These are phyloP conservation scores for Capsicum chinense DNA, from an alignment of 257 asterid genomes.

Conservation along the genomic window DNA sequence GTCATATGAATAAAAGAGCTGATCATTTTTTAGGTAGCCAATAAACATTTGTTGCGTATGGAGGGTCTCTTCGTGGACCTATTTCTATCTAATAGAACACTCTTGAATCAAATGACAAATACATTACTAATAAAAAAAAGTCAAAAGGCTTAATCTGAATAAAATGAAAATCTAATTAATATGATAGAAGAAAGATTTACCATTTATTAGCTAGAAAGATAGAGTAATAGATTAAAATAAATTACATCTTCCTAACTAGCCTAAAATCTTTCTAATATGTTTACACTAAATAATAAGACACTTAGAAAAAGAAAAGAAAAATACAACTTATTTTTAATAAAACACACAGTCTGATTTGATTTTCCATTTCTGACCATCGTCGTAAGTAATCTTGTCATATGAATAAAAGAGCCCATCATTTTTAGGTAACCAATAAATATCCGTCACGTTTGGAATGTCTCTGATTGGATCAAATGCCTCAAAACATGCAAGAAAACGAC, in stretches of 20 bases:
- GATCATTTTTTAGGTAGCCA: not conserved
- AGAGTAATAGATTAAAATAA: not conserved
- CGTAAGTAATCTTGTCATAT: not conserved
- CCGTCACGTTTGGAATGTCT: not conserved
- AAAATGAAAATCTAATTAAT: too few species aligned
- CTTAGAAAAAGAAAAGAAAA: not conserved
- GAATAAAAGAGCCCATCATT: not conserved
- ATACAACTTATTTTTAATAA: not conserved
- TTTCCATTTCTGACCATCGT: not conserved
- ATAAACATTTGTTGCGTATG: too few species aligned
- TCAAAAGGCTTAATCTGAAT: too few species aligned
- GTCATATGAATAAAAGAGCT: not conserved
- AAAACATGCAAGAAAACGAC: not conserved
- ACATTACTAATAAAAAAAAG: too few species aligned
- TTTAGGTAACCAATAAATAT: slow-evolving; percentile 3
- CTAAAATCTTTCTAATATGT: not conserved
- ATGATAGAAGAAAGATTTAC: too few species aligned
- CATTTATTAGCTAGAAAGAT: not conserved
- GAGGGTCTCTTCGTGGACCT: not conserved
- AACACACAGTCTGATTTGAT: not conserved
- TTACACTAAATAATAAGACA: not conserved
- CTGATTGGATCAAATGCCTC: not conserved
- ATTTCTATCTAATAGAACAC: too few species aligned
- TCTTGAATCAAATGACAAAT: too few species aligned
- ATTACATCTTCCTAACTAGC: not conserved